Conservation (phyloP, 2,329 filamentous ascomycete genomes). For the Coniochaeta pulveracea region DNA sequence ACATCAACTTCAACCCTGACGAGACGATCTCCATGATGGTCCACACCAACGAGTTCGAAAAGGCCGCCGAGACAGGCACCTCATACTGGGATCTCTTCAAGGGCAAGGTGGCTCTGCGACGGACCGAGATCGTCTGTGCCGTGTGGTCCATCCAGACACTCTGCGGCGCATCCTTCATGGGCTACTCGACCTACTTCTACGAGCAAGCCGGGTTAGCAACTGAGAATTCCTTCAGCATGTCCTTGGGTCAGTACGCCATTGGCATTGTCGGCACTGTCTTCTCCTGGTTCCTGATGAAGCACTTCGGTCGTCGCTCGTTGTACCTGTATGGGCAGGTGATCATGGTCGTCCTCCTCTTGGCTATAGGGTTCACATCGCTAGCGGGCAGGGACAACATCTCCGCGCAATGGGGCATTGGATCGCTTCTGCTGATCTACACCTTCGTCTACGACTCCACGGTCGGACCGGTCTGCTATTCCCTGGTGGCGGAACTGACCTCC, state of each 20-base stretch:
- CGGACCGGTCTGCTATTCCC: constrained; percentile 16
- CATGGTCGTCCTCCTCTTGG: constrained; percentile 26
- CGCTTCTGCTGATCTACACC: constrained; percentile 30
- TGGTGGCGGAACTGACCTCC: constrained; percentile 30
- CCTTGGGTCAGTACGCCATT: constrained; percentile 29
- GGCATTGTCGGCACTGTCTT: constrained; percentile 31
- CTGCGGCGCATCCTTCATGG: constrained; percentile 25
- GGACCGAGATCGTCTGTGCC: constrained; percentile 31
- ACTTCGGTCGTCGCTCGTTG: constrained; percentile 32
- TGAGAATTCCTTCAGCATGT: constrained; percentile 25
- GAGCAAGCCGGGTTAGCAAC: constrained; percentile 28
- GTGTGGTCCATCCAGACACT: constrained; percentile 28
- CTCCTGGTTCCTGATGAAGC: constrained; percentile 31
- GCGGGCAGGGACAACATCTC: constrained; percentile 30
- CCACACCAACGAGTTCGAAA: constrained; percentile 37
- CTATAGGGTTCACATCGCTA: constrained; percentile 30
- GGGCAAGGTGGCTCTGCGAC: constrained; percentile 27
- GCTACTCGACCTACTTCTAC: constrained; percentile 27
- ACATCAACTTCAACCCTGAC: constrained; percentile 23
- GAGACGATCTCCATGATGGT: constrained; percentile 38
- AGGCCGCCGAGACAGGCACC: constrained; percentile 24
- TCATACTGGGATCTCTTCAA: constrained; percentile 36
- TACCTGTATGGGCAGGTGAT: constrained; percentile 29
- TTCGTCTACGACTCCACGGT: constrained; percentile 33
- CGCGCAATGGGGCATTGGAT: constrained; percentile 35